A percentile compares a stretch with the other conserved stretches of the same genome.
Evolutionary conservation across 2,329 filamentous ascomycete species (phyloP).

Genomic region (Trichophyton benhamiae): DNA sequence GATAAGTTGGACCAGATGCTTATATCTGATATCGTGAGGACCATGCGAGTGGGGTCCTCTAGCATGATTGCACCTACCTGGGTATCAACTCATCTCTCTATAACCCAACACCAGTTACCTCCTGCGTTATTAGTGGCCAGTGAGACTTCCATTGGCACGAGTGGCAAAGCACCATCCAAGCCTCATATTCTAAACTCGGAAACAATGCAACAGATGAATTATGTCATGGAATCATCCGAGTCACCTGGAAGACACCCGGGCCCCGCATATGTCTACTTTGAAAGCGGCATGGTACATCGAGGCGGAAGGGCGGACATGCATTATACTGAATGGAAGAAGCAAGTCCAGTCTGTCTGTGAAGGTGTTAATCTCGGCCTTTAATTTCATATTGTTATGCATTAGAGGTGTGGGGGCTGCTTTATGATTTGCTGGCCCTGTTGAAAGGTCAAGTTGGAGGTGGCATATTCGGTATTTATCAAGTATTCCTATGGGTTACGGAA

Average conservation of each 20-base stretch:
- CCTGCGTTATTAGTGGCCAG: constrained; percentile 7
- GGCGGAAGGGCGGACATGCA: constrained; percentile 23
- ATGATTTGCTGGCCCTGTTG: not conserved
- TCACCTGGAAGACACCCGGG: constrained; percentile 1
- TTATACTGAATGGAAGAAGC: constrained; percentile 28
- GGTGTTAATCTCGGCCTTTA: constrained; percentile 19
- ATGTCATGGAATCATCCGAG: constrained; percentile 6
- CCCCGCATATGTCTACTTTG: constrained; percentile 32
- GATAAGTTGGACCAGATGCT: constrained; percentile 29
- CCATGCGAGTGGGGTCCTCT: not conserved
- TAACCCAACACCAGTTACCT: constrained; percentile 7
- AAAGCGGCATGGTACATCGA: constrained; percentile 23
- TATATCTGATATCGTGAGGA: constrained; percentile 14
- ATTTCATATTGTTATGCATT: not conserved
- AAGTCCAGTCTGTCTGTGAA: constrained; percentile 26
- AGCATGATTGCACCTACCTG: constrained; percentile 1
- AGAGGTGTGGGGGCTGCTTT: not conserved
- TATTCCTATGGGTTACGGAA: not conserved
- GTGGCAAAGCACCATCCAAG: not conserved
- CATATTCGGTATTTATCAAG: not conserved
- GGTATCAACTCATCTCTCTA: constrained; percentile 7
- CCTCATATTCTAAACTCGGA: constrained; percentile 8
- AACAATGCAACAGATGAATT: constrained; percentile 5
- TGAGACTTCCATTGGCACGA: not conserved
- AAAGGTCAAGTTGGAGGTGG: not conserved